A percentile compares a stretch with the other conserved stretches of the same genome.
phyloP scores from a whole-genome alignment of 257 asterid genomes.

The Agastache rugosa region DNA sequence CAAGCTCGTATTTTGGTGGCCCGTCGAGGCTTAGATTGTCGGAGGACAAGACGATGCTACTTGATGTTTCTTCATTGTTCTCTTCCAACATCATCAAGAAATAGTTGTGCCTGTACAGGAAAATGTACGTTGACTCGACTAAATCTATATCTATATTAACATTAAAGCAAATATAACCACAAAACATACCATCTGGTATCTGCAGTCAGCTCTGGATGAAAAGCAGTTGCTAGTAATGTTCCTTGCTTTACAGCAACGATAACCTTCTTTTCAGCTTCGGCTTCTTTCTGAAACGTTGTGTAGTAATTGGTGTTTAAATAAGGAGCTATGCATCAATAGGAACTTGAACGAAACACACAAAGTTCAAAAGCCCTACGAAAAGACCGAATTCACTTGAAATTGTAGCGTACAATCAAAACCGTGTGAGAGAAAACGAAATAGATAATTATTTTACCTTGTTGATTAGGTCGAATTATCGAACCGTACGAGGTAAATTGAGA shows the following conservation, averaged over 20 bases:
- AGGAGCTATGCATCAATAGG: background rate
- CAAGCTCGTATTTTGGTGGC: constrained; percentile 49
- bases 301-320: constrained; percentile 10
- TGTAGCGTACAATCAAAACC: background rate
- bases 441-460: constrained; percentile 27
- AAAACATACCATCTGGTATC: constrained; percentile 78
- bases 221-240: constrained; percentile 94
- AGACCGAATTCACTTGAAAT: background rate
- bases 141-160: background rate
- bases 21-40: constrained; percentile 34
- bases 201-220: constrained; percentile 98
- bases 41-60: constrained; percentile 45
- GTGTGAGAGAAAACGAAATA: constrained; percentile 2
- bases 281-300: constrained; percentile 52
- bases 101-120: constrained; percentile 73
- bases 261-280: constrained; percentile 54
- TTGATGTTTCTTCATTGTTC: constrained; percentile 51
- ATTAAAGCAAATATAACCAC: background rate
- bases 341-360: background rate
- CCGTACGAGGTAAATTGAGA: no score
- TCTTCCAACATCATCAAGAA: constrained; percentile 76
- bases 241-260: constrained; percentile 98
- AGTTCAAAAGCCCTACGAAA: background rate
- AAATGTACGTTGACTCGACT: background rate
- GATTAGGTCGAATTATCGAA: constrained; percentile 34